A percentile compares a stretch with the other conserved stretches of the same genome.
Conservation (phyloP, 108 stramenopile genomes). For the Nitzschia inconspicua region DNA sequence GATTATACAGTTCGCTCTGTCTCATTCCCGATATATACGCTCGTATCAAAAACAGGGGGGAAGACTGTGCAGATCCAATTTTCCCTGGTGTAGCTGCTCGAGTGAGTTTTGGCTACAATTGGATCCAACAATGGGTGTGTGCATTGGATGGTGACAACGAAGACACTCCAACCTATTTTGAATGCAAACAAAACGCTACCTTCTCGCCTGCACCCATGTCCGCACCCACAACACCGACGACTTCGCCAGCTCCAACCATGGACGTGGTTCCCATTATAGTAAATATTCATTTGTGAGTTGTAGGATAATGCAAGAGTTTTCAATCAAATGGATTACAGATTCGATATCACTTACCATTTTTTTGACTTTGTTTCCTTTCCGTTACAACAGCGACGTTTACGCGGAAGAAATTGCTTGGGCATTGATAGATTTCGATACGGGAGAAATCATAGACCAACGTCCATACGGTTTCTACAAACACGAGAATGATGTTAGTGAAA, state of each 20-base stretch:
- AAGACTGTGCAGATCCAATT: conserved; percentile 43
- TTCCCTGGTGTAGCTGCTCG: conserved; percentile 51
- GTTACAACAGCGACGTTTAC: conserved; percentile 7
- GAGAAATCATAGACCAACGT: background rate
- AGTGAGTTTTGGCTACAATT: conserved; percentile 31
- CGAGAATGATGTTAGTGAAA: conserved; percentile 3
- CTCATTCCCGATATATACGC: too few species aligned
- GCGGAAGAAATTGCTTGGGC: conserved; percentile 10
- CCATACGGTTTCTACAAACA: background rate
- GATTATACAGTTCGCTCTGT: too few species aligned
- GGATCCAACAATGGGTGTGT: conserved; percentile 47
- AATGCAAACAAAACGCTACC: background rate
- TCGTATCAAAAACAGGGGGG: too few species aligned
- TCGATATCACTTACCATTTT: too few species aligned
- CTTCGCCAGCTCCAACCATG: background rate
- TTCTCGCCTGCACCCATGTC: conserved; percentile 11
- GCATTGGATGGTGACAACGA: conserved; percentile 5
- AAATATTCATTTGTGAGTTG: background rate
- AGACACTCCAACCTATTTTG: background rate
- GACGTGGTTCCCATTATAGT: background rate
- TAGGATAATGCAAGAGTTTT: too few species aligned
- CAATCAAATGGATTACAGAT: too few species aligned
- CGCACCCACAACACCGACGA: background rate
- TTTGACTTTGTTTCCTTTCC: background rate
- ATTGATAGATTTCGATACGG: background rate